Evolutionary conservation across 352 stramenopile species (phyloP), one percentile per base, ranked within the genome.

Genomic region (Globisporangium viniferum): DNA sequence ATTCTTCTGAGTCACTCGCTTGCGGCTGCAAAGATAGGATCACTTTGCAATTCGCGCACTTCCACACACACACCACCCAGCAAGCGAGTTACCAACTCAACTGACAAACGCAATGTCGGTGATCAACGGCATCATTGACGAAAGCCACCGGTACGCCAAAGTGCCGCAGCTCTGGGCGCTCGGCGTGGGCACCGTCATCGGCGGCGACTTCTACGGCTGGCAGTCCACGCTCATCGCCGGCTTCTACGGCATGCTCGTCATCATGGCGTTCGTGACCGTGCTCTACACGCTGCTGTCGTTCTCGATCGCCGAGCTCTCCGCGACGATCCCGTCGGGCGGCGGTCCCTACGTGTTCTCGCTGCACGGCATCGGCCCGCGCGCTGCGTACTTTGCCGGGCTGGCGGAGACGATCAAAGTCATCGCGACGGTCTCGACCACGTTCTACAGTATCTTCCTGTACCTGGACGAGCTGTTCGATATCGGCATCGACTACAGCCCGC

Each of bases 191-290:
- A 75, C 83, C 36, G 83, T 91, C 66, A 86, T 92, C 65, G 80
- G 73, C 46, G 84, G 84, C 36, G 78, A 92, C 59, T 92, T 89
- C 66, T 92, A 86, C 62, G 84, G 84, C 65, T 92, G 84, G 84
- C 84, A 92, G 66, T 74, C 80, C 9, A 74, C 81, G 6, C 72
- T 92, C 10, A 78, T 84, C 53, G 80, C 84, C 5, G 84, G 84
- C 20, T 92, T 90, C 73, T 73, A 86, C 53, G 84, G 82, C 10
- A 72, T 89, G 8, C 74, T 89, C 35, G 58, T 92, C 62, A 82
- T 89, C 54, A 67, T 92, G 56, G 62, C 70, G 39, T 75, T 89
- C 67, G 80, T 89, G 48, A 90, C 84, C 14, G 67, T 88, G 49
- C 74, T 90, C n/a, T 92, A 90, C 72, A 75, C 82, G 59, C 57